Base-by-base conservation (phyloP, 345 rosid species). In the Syzygium grande region DNA sequence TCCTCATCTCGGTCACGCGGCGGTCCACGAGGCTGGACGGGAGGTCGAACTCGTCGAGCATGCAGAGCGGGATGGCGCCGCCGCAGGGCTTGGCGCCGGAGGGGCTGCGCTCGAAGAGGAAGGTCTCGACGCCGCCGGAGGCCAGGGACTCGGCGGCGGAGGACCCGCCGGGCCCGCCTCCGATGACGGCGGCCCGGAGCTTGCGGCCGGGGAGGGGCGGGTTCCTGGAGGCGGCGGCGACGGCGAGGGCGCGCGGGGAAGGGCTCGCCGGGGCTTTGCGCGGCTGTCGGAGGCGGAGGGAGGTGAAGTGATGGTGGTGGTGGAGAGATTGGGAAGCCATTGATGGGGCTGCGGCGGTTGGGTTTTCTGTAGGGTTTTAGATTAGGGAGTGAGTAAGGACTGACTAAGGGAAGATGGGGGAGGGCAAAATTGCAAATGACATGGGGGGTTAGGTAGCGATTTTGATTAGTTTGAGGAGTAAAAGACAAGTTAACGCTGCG, bases 61-160 rank as follows among this genome's bases (percentile, higher is more conserved):
- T 94, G 87, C 96, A 95, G 34, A 95, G 90, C 38, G 97, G 97
- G 88, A 95, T 95, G 51, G 95, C 97, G 9, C 96, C 97, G 84
- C 96, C 96, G 87, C 96, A 95, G 38, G 98, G 96, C 88, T 94
- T 95, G 87, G 96, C 92, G 2, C 92, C 78, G 46, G 92, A 88
- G 17, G 95, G 91, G 90, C 89, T 92, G 13, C 96, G 92, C 65
- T 95, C 97, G 88, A 95, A 93, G 88, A 94, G 95, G 89, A 92
- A 95, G 15, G 96, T 94, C 90, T 94, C 95, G 85, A 95, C 86
- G 53, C 96, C 94, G 9, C 93, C 94, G 4, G 93, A 86, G 12
- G 94, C 94, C 1, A 94, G 91, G 4, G 93, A 88, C 87, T 95
- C 95, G 17, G 95, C 96, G 51, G 95, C 94, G 52, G 95, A 92